Percentiles rank a stretch among this genome's conserved stretches.
phyloP scores from a whole-genome alignment of 495 filamentous ascomycete genomes.

The Daldinia vernicosa region DNA sequence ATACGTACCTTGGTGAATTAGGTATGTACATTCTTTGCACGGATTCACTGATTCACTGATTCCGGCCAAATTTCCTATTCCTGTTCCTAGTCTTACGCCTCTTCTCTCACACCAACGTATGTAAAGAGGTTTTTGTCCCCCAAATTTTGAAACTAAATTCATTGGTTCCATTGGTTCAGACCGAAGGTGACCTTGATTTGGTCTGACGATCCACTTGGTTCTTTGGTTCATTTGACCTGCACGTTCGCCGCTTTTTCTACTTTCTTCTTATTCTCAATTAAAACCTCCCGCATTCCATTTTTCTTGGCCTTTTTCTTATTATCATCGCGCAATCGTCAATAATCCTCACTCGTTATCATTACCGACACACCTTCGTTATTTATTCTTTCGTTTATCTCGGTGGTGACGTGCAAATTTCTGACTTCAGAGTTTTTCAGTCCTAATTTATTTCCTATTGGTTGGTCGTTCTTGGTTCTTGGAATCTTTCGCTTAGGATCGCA shows the following conservation, averaged over 20 bases:
- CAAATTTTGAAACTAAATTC: constrained; percentile 34
- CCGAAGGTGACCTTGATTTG: constrained; percentile 32
- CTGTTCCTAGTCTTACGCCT: constrained; percentile 39
- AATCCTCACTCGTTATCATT: constrained; percentile 19
- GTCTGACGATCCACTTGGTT: constrained; percentile 17
- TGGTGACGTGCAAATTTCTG: constrained; percentile 4
- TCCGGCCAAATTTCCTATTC: constrained; percentile 26
- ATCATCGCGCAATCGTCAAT: constrained; percentile 10
- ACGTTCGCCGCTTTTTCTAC: constrained; percentile 28
- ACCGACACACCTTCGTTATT: constrained; percentile 32
- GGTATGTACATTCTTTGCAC: not conserved
- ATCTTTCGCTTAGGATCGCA: constrained; percentile 27
- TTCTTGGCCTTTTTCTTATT: constrained; percentile 21
- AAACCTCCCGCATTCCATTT: constrained; percentile 19
- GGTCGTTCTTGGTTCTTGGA: constrained; percentile 11
- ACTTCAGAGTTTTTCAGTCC: not conserved
- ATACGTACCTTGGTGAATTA: not conserved
- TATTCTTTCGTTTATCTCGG: constrained; percentile 17
- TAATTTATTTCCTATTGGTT: constrained; percentile 6
- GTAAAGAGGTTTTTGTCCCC: constrained; percentile 12
- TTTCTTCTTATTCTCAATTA: constrained; percentile 10
- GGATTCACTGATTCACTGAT: not conserved
- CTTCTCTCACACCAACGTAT: constrained; percentile 19
- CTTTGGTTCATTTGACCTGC: constrained; percentile 25
- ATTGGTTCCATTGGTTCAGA: constrained; percentile 38